Base-by-base conservation (phyloP, 257 asterid species). In the Nemophila menziesii region DNA sequence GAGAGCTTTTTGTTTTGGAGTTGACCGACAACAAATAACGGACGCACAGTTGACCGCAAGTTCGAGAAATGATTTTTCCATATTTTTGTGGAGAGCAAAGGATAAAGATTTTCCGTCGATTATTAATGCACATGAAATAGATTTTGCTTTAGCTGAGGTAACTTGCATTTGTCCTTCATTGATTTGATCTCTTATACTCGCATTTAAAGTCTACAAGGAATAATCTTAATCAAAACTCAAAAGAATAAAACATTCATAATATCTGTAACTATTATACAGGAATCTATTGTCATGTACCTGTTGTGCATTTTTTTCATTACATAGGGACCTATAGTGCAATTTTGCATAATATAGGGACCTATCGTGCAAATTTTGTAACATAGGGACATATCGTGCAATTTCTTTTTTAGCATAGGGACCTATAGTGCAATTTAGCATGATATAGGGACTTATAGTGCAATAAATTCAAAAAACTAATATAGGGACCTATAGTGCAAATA, bases 1-100 rank as follows among this genome's bases (percentile, higher is more conserved):
- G 66, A 78, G 58, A 43, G 90, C 86, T 64, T 81, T 78, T 64
- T 81, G 93, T 46, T 67, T 81, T 1, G 93, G 93, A 11, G 93
- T 69, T 11, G 90, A 72, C 11, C 93, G 86, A 11, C 93, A 81
- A 68, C 93, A 81, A 53, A 81, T 81, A 33, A 81, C 86, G 48
- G 93, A 78, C 11, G 85, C 83, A 56, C 93, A 82, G 43, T 55
- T 37, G 52, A 70, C 44, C 16, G 90, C 80, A 37, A 81, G 80
- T 49, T 72, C 74, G 26, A 81, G 78, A 59, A 81, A 75, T 46
- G 41, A 20, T 13, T 57, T 74, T 44, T 75, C 73, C 51, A 70
- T 43, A 14, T 52, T 55, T 39, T 74, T 75, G 1, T 75, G 76
- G 14, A 81, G 64, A 51, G 93, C 90, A 58, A 72, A 72, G 13